These are phyloP conservation scores for Penicillium fimorum DNA, from an alignment of 495 filamentous ascomycete genomes.

Conservation along the genomic window DNA sequence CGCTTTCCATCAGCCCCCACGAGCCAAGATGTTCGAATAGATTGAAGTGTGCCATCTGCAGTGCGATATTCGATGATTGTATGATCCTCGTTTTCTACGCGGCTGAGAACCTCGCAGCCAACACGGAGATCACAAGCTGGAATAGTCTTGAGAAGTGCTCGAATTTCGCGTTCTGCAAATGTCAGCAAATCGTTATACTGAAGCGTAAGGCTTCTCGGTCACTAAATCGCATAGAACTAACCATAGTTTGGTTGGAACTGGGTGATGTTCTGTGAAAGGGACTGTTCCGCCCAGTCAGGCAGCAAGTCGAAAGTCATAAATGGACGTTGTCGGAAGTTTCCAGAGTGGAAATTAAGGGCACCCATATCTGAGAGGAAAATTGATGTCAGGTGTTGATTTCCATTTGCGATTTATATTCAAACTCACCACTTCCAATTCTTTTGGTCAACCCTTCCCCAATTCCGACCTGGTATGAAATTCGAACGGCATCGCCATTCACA, in stretches of 20 bases:
- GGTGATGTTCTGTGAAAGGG: slow-evolving; percentile 20
- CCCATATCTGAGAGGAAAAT: slow-evolving; percentile 7
- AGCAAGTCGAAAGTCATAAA: slow-evolving; percentile 16
- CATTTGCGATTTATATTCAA: too few species aligned
- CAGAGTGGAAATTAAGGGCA: slow-evolving; percentile 14
- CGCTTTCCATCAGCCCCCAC: slow-evolving; percentile 48
- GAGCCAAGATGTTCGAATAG: slow-evolving; percentile 31
- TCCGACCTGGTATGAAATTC: slow-evolving; percentile 38
- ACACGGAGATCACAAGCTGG: slow-evolving; percentile 24
- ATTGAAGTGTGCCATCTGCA: slow-evolving; percentile 11
- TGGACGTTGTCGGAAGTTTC: slow-evolving; percentile 7
- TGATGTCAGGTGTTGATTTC: too few species aligned
- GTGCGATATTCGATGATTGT: slow-evolving; percentile 31
- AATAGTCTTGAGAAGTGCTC: slow-evolving; percentile 16
- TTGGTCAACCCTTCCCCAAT: slow-evolving; percentile 29
- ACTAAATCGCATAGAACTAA: not conserved
- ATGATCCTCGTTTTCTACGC: slow-evolving; percentile 19
- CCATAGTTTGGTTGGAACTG: slow-evolving; percentile 20
- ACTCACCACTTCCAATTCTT: slow-evolving; percentile 17
- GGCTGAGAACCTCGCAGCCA: slow-evolving; percentile 29
- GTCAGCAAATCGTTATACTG: not conserved
- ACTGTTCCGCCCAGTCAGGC: slow-evolving; percentile 19
- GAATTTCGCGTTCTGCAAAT: slow-evolving; percentile 6
- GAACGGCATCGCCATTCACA: slow-evolving; percentile 42
- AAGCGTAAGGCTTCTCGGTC: not conserved